Evolutionary conservation across 2,329 filamentous ascomycete species (phyloP).

Genomic region (Microascus cirrosus): DNA sequence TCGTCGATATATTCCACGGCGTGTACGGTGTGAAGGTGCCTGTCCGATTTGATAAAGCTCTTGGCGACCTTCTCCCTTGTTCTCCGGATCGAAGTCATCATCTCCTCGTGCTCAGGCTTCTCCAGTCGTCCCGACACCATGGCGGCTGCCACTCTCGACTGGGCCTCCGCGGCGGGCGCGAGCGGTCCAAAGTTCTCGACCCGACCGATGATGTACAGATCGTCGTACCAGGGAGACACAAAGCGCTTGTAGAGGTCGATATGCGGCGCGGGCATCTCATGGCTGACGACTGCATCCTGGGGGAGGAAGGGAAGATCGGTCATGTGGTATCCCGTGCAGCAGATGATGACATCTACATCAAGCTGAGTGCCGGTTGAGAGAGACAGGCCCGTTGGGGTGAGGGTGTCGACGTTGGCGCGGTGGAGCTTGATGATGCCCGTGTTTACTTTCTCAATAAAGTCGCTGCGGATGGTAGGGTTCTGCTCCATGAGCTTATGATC

Average conservation of each 20-base stretch:
- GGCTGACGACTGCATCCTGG: conserved; percentile 11
- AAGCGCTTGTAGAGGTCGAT: conserved; percentile 20
- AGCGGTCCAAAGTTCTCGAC: conserved; percentile 19
- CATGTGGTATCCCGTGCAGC: conserved; percentile 31
- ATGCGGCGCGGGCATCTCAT: conserved; percentile 10
- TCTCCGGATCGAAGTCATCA: conserved; percentile 13
- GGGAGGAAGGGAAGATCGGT: conserved; percentile 10
- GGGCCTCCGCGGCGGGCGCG: conserved; percentile 19
- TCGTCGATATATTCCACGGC: conserved; percentile 19
- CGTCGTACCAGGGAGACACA: conserved; percentile 16
- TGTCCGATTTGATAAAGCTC: conserved; percentile 17
- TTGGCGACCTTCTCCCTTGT: conserved; percentile 15
- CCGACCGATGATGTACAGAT: conserved; percentile 21
- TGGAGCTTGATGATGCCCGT: conserved; percentile 26
- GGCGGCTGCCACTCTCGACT: conserved; percentile 20
- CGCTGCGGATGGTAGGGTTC: conserved; percentile 22
- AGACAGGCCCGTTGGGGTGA: conserved; percentile 13
- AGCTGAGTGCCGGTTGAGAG: conserved; percentile 22
- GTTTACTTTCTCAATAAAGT: conserved; percentile 30
- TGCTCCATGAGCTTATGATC: conserved; percentile 21
- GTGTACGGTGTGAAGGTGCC: conserved; percentile 16
- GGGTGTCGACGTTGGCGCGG: conserved; percentile 17
- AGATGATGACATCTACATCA: conserved; percentile 27
- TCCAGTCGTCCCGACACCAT: conserved; percentile 14
- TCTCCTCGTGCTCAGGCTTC: conserved; percentile 14